Evolutionary conservation across 345 rosid species (phyloP), one percentile per base, ranked within the genome.

Genomic region (Populus nigra): DNA sequence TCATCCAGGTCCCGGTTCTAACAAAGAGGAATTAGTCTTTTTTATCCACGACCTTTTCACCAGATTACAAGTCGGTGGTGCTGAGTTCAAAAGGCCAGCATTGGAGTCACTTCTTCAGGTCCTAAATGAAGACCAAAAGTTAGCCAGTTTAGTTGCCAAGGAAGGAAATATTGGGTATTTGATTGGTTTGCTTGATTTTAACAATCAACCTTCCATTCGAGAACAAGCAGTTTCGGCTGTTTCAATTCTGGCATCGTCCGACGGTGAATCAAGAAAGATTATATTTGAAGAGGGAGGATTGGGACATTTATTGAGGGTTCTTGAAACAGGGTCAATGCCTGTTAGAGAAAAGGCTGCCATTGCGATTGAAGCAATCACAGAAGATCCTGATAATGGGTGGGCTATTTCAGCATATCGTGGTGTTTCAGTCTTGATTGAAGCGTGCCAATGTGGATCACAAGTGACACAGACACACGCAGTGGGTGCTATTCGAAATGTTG

Each of bases 1-100:
- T 1, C 94, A 86, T 50, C 95, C 93, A 17, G 85, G 88, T 15
- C 84, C 90, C 3, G 83, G 78, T 47, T 86, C 94, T 7, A 86
- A 71, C n/a, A 89, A 87, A 62, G 90, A 91, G 20, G 95, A 91
- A 43, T 76, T 90, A 11, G 83, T 78, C 2, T 80, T 93, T 76
- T 91, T 91, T 76, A 75, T 93, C 73, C 84, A 82, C 77, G 96
- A 93, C 79, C 88, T 93, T n/a, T 93, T 91, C 83, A 91, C 96
- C 35, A 80, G 97, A 20, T 78, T 93, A 50, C 97, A 93, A 81
- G 91, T 93, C 84, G 97, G 97, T 0, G 96, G 92, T 5, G 70
- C 79, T 4, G 97, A 93, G 86, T 91, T 90, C 83, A 93, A 93
- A 77, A 86, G 83, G 85, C 88, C 90, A 79, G 92, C 97, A 0